Percentiles rank a stretch among this genome's conserved stretches.
Conservation (phyloP, 2,329 filamentous ascomycete genomes). For the Aspergillus niger region DNA sequence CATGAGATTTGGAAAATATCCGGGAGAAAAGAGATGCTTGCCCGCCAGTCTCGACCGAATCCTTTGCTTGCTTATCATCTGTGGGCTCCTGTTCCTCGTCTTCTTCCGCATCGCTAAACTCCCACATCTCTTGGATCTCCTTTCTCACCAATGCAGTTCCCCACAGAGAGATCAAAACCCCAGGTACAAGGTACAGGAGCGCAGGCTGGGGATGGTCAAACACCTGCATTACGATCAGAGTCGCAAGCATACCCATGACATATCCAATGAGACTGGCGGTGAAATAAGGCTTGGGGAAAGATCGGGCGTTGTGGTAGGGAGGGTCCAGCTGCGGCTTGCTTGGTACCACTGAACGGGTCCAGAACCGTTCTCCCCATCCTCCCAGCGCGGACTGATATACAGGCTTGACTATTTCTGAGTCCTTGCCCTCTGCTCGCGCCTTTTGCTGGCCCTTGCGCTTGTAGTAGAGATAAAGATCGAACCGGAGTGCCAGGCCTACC, state of each 20-base stretch:
- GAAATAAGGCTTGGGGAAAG: slow-evolving; percentile 86
- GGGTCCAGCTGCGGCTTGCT: slow-evolving; percentile 35
- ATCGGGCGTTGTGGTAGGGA: slow-evolving; percentile 41
- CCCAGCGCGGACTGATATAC: slow-evolving; percentile 61
- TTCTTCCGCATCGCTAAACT: slow-evolving; percentile 69
- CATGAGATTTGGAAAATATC: slow-evolving; percentile 28
- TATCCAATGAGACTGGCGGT: slow-evolving; percentile 76
- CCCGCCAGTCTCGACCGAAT: slow-evolving; percentile 30
- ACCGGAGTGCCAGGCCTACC: slow-evolving; percentile 83
- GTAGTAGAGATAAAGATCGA: slow-evolving; percentile 86
- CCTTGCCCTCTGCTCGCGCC: slow-evolving; percentile 24
- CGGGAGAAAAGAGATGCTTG: slow-evolving; percentile 29
- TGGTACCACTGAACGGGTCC: slow-evolving; percentile 55
- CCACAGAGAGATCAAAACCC: slow-evolving; percentile 75
- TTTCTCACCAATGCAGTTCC: slow-evolving; percentile 69
- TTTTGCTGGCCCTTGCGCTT: slow-evolving; percentile 60
- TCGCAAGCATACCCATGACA: slow-evolving; percentile 72
- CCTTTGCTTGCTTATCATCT: slow-evolving; percentile 35
- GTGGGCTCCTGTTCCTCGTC: slow-evolving; percentile 30
- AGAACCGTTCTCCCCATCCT: slow-evolving; percentile 81
- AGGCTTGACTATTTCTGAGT: slow-evolving; percentile 32
- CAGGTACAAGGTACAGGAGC: slow-evolving; percentile 86
- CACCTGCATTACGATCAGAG: slow-evolving; percentile 73
- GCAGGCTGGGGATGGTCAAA: slow-evolving; percentile 86
- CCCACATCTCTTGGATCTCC: slow-evolving; percentile 75